Conservation (phyloP, 139 green algal genomes). For the Chlorella vulgaris region DNA sequence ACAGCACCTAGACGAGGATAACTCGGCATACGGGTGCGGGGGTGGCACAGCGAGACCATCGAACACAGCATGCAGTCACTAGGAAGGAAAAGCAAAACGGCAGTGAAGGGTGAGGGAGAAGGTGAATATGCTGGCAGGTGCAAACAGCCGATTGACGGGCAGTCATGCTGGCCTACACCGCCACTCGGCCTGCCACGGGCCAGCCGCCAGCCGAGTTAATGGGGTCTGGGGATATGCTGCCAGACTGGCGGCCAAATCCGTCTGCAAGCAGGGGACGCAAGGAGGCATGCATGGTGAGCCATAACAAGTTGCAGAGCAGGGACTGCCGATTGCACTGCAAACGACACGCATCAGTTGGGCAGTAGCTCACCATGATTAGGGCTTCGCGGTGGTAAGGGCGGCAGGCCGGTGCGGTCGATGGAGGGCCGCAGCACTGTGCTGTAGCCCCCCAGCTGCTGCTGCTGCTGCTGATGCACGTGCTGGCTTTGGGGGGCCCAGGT, state of each 20-base stretch:
- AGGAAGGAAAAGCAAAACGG: not conserved
- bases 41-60: not conserved
- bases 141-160: too few species aligned
- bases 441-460: conserved; percentile 1
- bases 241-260: not conserved
- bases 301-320: not conserved
- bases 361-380: not conserved
- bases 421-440: not conserved
- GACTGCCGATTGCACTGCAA: not conserved
- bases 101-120: not conserved
- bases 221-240: not conserved
- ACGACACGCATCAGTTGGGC: not conserved
- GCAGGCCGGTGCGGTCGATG: conserved; percentile 15
- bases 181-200: not conserved
- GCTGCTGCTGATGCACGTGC: not conserved
- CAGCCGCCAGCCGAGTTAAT: not conserved
- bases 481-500: not conserved
- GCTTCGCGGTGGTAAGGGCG: conserved; percentile 14
- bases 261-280: not conserved
- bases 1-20: not conserved
- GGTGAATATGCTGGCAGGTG: not conserved
- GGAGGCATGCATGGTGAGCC: not conserved
- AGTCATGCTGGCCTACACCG: not conserved
- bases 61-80: not conserved
- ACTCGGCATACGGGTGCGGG: too few species aligned